Evolutionary conservation across 495 filamentous ascomycete genomes (phyloP).

Genomic region (Lasiosphaeria ovina): DNA sequence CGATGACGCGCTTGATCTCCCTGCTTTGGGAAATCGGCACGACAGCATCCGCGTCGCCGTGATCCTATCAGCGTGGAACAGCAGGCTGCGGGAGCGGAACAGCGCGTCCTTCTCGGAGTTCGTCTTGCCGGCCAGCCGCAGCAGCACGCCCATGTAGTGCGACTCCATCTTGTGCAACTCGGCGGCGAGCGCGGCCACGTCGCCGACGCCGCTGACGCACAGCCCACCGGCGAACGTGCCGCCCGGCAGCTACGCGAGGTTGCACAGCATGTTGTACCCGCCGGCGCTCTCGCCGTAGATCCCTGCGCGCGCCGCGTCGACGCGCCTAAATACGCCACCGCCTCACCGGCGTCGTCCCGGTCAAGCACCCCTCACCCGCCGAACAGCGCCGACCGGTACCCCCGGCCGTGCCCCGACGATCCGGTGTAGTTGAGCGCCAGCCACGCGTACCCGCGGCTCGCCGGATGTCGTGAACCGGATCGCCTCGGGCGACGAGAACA

Average conservation of each 20-base stretch:
- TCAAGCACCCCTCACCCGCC: slow-evolving; percentile 47
- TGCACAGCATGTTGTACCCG: slow-evolving; percentile 48
- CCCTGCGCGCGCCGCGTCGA: slow-evolving; percentile 42
- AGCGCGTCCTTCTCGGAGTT: slow-evolving; percentile 38
- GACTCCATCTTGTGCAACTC: slow-evolving; percentile 55
- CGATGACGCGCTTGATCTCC: slow-evolving; percentile 41
- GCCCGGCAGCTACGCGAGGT: slow-evolving; percentile 29
- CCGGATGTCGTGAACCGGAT: slow-evolving; percentile 37
- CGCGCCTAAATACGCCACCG: slow-evolving; percentile 40
- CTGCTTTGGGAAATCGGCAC: slow-evolving; percentile 48
- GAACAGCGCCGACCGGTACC: slow-evolving; percentile 44
- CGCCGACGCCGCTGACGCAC: slow-evolving; percentile 46
- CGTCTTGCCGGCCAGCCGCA: slow-evolving; percentile 29
- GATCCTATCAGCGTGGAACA: slow-evolving; percentile 45
- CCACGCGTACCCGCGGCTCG: slow-evolving; percentile 49
- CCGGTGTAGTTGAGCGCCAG: slow-evolving; percentile 50
- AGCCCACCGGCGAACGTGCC: slow-evolving; percentile 40
- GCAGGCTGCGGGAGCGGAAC: slow-evolving; percentile 41
- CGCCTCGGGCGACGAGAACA: slow-evolving; percentile 33
- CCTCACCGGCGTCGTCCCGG: slow-evolving; percentile 43
- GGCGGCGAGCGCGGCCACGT: slow-evolving; percentile 38
- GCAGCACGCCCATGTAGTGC: slow-evolving; percentile 43
- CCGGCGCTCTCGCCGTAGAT: slow-evolving; percentile 49
- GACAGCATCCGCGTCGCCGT: slow-evolving; percentile 45
- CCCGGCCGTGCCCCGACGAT: slow-evolving; percentile 47